Conservation (phyloP, 2,329 filamentous ascomycete species). For the Thelonectria rubi region DNA sequence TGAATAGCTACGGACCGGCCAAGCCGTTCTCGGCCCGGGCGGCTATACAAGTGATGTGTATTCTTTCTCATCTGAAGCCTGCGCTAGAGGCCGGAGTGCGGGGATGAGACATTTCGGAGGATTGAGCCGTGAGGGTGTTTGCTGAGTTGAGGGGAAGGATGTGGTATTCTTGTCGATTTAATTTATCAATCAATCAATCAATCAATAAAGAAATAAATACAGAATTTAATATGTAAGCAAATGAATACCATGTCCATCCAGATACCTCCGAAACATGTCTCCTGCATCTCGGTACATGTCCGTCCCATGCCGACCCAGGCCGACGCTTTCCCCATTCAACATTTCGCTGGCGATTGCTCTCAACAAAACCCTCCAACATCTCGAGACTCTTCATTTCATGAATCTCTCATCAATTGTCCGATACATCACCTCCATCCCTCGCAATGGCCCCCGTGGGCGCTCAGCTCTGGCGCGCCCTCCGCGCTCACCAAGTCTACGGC, state of each 20-base stretch:
- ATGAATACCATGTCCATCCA: no score
- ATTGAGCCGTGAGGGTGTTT: background rate
- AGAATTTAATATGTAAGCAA: no score
- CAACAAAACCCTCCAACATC: no score
- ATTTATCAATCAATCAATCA: no score
- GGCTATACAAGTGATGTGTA: constrained; percentile 1
- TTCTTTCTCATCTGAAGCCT: background rate
- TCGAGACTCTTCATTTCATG: no score
- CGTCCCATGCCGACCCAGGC: constrained; percentile 21
- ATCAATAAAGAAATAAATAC: no score
- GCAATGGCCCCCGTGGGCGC: constrained; percentile 62
- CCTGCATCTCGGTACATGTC: background rate
- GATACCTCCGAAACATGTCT: no score
- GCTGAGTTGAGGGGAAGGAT: background rate
- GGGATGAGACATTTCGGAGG: background rate
- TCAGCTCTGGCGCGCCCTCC: constrained; percentile 73
- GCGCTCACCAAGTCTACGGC: constrained; percentile 79
- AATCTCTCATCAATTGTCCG: no score
- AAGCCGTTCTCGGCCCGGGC: constrained; percentile 12
- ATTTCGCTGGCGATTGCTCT: background rate
- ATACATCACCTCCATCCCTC: background rate
- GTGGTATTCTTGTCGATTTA: background rate
- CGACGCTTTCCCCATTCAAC: constrained; percentile 8
- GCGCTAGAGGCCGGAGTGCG: background rate
- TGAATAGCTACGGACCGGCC: background rate